A percentile compares a stretch with the other conserved stretches of the same genome.
Evolutionary conservation across 2,329 filamentous ascomycete species (phyloP).

Genomic region (Parafenestella ontariensis): DNA sequence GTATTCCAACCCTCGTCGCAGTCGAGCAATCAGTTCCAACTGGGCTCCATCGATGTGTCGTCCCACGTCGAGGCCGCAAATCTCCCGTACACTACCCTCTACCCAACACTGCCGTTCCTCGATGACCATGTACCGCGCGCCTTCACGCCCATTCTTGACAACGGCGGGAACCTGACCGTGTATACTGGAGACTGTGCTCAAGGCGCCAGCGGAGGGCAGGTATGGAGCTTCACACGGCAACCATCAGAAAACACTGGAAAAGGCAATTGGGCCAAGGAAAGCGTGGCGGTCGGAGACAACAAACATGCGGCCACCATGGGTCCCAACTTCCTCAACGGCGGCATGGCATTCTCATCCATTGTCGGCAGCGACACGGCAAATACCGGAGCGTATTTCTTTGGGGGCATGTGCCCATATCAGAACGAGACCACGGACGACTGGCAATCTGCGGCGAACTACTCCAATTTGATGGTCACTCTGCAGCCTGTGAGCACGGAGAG

Average conservation of each 20-base stretch:
- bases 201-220: slow-evolving; percentile 56
- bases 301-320: slow-evolving; percentile 49
- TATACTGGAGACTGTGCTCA: slow-evolving; percentile 75
- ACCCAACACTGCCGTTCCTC: slow-evolving; percentile 69
- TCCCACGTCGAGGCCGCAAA: slow-evolving; percentile 59
- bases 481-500: slow-evolving; percentile 50
- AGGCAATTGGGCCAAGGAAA: slow-evolving; percentile 63
- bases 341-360: slow-evolving; percentile 72
- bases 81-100: slow-evolving; percentile 56
- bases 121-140: slow-evolving; percentile 58
- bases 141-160: slow-evolving; percentile 72
- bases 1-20: slow-evolving; percentile 67
- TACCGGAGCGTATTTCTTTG: slow-evolving; percentile 75
- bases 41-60: slow-evolving; percentile 73
- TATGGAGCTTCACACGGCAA: slow-evolving; percentile 73
- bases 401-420: slow-evolving; percentile 79
- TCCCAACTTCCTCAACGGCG: slow-evolving; percentile 65
- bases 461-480: slow-evolving; percentile 78
- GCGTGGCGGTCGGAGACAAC: slow-evolving; percentile 44
- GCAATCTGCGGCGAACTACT: slow-evolving; percentile 77
- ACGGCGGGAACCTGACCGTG: slow-evolving; percentile 73
- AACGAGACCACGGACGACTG: slow-evolving; percentile 58
- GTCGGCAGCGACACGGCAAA: slow-evolving; percentile 61
- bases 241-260: slow-evolving; percentile 52
- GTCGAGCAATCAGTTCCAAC: slow-evolving; percentile 57